Percentiles rank a stretch among this genome's conserved stretches.
These are phyloP conservation scores for Saccharomycodes ludwigii DNA, from an alignment of 805 yeast species.

Conservation along the genomic window DNA sequence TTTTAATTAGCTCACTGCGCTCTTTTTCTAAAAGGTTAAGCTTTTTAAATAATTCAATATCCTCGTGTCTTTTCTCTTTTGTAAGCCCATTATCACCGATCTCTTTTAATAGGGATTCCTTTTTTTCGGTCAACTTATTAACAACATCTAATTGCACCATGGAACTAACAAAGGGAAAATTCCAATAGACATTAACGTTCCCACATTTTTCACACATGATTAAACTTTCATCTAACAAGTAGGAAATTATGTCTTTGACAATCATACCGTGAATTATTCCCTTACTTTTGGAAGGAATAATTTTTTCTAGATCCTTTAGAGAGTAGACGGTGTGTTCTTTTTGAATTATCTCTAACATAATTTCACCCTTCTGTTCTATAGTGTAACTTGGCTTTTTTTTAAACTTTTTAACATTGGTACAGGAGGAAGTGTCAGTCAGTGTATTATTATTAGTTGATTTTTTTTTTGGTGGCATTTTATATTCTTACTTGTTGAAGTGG, in stretches of 20 bases:
- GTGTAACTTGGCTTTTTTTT: conserved; percentile 23
- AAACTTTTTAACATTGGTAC: too few species aligned
- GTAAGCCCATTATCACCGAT: conserved; percentile 8
- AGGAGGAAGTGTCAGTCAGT: too few species aligned
- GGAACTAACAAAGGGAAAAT: conserved; percentile 24
- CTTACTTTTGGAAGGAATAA: conserved; percentile 30
- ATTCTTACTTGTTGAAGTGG: too few species aligned
- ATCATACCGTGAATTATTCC: conserved; percentile 39
- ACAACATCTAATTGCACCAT: too few species aligned
- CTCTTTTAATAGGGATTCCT: conserved; percentile 5
- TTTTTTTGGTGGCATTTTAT: too few species aligned
- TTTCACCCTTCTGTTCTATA: conserved; percentile 28
- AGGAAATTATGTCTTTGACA: conserved; percentile 37
- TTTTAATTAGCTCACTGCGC: conserved; percentile 4
- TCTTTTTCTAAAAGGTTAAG: conserved; percentile 8
- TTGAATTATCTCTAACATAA: conserved; percentile 29
- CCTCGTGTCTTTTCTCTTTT: background rate
- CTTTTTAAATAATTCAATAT: conserved; percentile 5
- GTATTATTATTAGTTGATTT: too few species aligned
- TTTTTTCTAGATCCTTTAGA: conserved; percentile 39
- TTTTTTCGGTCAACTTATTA: conserved; percentile 9
- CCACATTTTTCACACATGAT: conserved; percentile 46
- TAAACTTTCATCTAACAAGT: conserved; percentile 36
- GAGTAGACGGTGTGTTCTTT: conserved; percentile 29
- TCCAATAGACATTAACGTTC: conserved; percentile 37